Percentiles rank a stretch among this genome's conserved stretches.
Conservation (phyloP, 2,329 filamentous ascomycete genomes). For the Ascomycota sp. region DNA sequence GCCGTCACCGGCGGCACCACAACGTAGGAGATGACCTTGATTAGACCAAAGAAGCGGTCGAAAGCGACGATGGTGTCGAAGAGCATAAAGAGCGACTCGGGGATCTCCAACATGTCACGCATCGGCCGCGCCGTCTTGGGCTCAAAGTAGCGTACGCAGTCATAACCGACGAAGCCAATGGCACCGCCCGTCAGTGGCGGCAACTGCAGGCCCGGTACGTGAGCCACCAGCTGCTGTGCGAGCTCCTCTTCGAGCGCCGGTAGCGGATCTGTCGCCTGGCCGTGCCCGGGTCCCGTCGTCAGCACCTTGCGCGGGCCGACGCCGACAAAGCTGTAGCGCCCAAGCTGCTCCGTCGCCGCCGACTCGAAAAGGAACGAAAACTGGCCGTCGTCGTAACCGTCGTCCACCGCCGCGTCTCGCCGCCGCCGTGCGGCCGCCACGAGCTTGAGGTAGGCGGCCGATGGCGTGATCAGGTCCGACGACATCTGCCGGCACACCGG, state of each 20-base stretch:
- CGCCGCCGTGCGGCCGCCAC: too few species aligned
- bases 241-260: conserved; percentile 68
- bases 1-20: conserved; percentile 31
- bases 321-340: conserved; percentile 88
- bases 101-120: conserved; percentile 73
- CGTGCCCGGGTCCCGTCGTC: conserved; percentile 73
- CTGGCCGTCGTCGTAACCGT: too few species aligned
- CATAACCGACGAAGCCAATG: conserved; percentile 92
- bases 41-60: conserved; percentile 81
- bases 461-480: conserved; percentile 84
- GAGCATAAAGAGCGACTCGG: conserved; percentile 91
- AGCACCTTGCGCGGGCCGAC: conserved; percentile 63
- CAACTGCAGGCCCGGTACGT: conserved; percentile 62
- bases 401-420: too few species aligned
- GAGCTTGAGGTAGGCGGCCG: conserved; percentile 86
- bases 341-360: conserved; percentile 81
- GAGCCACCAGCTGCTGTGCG: conserved; percentile 55
- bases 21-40: conserved; percentile 87
- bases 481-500: conserved; percentile 70
- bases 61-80: conserved; percentile 89
- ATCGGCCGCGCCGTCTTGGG: conserved; percentile 81
- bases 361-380: conserved; percentile 93
- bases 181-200: conserved; percentile 81
- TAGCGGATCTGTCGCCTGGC: conserved; percentile 65
- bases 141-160: conserved; percentile 95